Conservation (phyloP, 495 filamentous ascomycete species). For the Peziza echinospora region DNA sequence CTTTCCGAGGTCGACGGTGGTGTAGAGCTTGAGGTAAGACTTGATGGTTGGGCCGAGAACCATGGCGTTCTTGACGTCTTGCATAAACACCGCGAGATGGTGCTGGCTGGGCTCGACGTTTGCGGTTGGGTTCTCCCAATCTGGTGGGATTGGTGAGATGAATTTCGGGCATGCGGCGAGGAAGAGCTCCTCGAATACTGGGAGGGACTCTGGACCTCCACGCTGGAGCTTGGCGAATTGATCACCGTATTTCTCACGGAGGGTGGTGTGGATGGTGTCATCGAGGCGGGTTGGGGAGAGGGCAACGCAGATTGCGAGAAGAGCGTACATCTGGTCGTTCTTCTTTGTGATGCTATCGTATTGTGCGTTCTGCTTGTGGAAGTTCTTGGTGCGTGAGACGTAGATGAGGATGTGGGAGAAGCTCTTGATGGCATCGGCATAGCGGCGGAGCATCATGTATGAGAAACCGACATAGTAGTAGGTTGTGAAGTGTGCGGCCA, state of each 20-base stretch:
- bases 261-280: slow-evolving; percentile 94
- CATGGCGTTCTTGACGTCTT: slow-evolving; percentile 95
- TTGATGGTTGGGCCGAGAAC: slow-evolving; percentile 77
- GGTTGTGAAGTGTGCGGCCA: slow-evolving; percentile 98
- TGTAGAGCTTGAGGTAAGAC: slow-evolving; percentile 97
- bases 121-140: slow-evolving; percentile 83
- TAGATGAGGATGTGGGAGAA: slow-evolving; percentile 99
- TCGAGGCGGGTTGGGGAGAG: slow-evolving; percentile 92
- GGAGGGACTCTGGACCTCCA: slow-evolving; percentile 81
- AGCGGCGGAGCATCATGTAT: slow-evolving; percentile 99
- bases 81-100: slow-evolving; percentile 94
- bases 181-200: slow-evolving; percentile 95
- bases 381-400: slow-evolving; percentile 97
- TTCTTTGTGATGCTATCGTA: slow-evolving; percentile 98
- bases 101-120: slow-evolving; percentile 96
- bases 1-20: slow-evolving; percentile 97
- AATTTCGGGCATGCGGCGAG: slow-evolving; percentile 91
- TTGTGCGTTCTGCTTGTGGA: slow-evolving; percentile 86
- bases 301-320: slow-evolving; percentile 95
- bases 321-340: slow-evolving; percentile 98
- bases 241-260: slow-evolving; percentile 96
- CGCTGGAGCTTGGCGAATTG: slow-evolving; percentile 88
- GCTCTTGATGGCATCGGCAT: slow-evolving; percentile 96
- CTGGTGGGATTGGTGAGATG: slow-evolving; percentile 88
- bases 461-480: slow-evolving; percentile 99